Evolutionary conservation across 371 early-diverging fungal species (phyloP), one percentile per base, ranked within the genome.

Genomic region (Rhizomucor miehei): DNA sequence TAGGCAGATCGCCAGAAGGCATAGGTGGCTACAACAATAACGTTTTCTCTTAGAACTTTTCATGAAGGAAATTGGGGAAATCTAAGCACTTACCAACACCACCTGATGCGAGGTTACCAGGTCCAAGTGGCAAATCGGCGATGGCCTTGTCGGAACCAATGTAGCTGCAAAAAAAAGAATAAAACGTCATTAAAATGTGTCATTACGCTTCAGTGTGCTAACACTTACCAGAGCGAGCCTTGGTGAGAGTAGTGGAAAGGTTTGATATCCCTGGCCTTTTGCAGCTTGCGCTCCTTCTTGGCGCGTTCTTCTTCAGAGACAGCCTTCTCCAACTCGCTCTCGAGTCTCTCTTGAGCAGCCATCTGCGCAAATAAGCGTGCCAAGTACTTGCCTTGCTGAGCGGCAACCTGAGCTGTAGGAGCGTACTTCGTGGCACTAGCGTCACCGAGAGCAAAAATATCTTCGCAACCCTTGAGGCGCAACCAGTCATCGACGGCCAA

Each of bases 331-430:
- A 67, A 48, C 35, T 69, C 69, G 19, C 62, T 52, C 50, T 75
- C 63, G 24, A 75, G 60, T 19, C 62, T 69, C 48, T 80, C 80
- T 38, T 69, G 66, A 47, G 58, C 69, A 39, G 82, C 82, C 54
- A 84, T 41, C 39, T 71, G 65, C 51, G 82, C 79, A 56, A 95
- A 85, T 19, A 85, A 59, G 14, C 77, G 75, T 14, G 93, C 89
- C 46, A 96, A 80, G 74, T 93, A 94, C 45, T 79, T 79, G 43
- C 94, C 96, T 64, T 95, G 94, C 56, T 91, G 87, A 45, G 83
- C 82, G n/a, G 96, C 94, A 25, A 95, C 96, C 65, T 96, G 96
- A 14, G 94, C 94, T 39, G 93, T 91, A 17, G 93, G 92, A n/a
- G 93, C 89, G 61, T 79, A 88, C 63, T 87, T 85, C 19, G 93